Evolutionary conservation across 2,329 filamentous ascomycete species (phyloP).

Genomic region (Beauveria medogensis): DNA sequence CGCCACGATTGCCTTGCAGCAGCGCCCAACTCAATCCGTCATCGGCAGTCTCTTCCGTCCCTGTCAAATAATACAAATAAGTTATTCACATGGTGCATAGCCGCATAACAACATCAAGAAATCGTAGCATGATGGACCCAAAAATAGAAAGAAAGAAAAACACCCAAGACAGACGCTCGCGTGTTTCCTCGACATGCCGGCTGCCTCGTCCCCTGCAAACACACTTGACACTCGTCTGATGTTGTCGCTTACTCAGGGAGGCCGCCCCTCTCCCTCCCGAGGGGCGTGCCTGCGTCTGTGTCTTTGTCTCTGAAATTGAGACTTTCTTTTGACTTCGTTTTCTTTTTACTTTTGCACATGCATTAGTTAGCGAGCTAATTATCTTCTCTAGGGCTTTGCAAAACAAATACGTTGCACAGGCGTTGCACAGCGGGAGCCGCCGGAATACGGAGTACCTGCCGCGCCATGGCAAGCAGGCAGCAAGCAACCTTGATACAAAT

Average conservation of each 20-base stretch:
- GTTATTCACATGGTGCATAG: too few relatives aligned
- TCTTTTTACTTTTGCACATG: not conserved
- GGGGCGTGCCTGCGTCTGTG: not conserved
- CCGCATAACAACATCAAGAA: too few relatives aligned
- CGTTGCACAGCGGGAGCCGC: too few relatives aligned
- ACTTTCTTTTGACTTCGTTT: not conserved
- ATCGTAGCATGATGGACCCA: too few relatives aligned
- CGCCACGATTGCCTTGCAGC: not conserved
- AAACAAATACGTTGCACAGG: not conserved
- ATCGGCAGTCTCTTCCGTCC: not conserved
- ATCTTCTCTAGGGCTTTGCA: not conserved
- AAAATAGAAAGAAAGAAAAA: too few relatives aligned
- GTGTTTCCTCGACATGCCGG: not conserved
- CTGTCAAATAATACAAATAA: not conserved
- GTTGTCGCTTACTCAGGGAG: not conserved
- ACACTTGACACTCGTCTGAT: constrained; percentile 4
- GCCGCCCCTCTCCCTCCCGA: not conserved
- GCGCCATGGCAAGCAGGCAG: too few relatives aligned
- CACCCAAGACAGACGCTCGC: not conserved
- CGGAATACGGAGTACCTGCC: too few relatives aligned
- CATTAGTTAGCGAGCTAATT: too few relatives aligned
- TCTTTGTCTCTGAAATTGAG: not conserved
- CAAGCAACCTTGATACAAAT: too few relatives aligned
- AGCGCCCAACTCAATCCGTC: not conserved
- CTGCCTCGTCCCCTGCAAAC: not conserved